Conservation (phyloP, 139 green algal species). For the Raphidocelis subcapitata region DNA sequence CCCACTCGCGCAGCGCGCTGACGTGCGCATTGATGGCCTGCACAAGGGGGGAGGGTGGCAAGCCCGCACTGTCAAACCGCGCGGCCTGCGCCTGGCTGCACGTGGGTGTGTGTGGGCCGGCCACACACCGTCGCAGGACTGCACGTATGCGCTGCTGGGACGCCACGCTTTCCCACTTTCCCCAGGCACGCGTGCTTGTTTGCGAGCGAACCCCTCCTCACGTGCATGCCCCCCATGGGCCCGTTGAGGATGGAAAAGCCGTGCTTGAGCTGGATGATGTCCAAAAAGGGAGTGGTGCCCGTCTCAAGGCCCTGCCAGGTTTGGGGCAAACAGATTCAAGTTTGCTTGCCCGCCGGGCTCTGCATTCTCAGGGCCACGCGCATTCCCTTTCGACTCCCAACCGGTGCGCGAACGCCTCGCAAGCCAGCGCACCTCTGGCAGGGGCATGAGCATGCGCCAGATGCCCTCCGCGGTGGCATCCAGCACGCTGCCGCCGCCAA, state of each 20-base stretch:
- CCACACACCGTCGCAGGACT: too few relatives aligned
- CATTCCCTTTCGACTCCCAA: not conserved
- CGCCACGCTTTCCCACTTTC: too few relatives aligned
- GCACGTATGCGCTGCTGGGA: too few relatives aligned
- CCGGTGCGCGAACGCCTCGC: not conserved
- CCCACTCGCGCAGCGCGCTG: slow-evolving; percentile 8
- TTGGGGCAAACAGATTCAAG: too few relatives aligned
- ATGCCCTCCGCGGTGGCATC: slow-evolving; percentile 46
- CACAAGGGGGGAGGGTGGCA: too few relatives aligned
- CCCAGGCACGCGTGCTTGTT: too few relatives aligned
- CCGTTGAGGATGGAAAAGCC: slow-evolving; percentile 53
- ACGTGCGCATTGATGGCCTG: slow-evolving; percentile 10
- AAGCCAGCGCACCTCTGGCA: not conserved
- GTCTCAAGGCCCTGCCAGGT: slow-evolving; percentile 49
- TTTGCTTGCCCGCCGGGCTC: slow-evolving; percentile 43
- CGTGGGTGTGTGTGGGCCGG: too few relatives aligned
- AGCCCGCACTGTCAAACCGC: too few relatives aligned
- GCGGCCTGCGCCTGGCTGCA: too few relatives aligned
- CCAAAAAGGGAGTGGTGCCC: slow-evolving; percentile 68
- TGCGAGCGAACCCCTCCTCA: too few relatives aligned
- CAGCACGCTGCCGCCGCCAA: slow-evolving; percentile 66
- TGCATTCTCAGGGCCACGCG: too few relatives aligned
- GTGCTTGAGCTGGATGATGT: slow-evolving; percentile 63
- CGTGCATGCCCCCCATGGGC: slow-evolving; percentile 53
- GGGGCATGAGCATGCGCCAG: slow-evolving; percentile 8